Base-by-base conservation (phyloP, 495 filamentous ascomycete genomes). In the Penicillium turbatum region DNA sequence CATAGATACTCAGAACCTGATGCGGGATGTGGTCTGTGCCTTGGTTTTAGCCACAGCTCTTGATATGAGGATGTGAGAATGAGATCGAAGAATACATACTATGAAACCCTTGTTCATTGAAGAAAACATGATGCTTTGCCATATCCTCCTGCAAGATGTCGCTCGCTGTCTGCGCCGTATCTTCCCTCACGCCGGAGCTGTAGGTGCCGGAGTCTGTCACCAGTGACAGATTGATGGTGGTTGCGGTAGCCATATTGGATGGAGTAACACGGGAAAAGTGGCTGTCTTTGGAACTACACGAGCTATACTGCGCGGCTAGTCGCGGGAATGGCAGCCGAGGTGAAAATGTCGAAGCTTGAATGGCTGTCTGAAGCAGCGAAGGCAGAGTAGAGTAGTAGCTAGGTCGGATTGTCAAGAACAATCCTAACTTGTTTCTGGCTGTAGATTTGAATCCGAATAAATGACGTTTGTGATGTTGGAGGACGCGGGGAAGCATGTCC, bases 71-170 rank as follows among this genome's bases (percentile, higher is more conserved):
- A 17, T 48, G 6, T 21, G 21, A 2, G 4, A 2, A 2, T 24
- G 21, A n/a, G 31, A 5, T 0, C 13, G 27, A 19, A 29, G 26
- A 29, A 11, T 17, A 65, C 72, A 75, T 79, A 76, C 86, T 86
- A 59, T 88, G 87, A 57, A 86, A 92, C 0, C 84, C 83, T 1
- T 64, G 54, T 1, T 79, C 21, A 54, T 89, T 89, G 74, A 88
- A 93, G 69, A 85, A 95, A 26, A 90, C 83, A 63, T 95, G 88
- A 63, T 92, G 78, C 26, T 77, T 79, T 48, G 85, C 80, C 61
- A 90, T 77, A 59, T 95, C 88, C 40, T 87, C 72, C 60, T 92
- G 86, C 43, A 96, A 68, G 1, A 92, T 67, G 55, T 86, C 75
- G 16, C 82, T 85, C 1, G 76, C 77, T 34, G 69, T 80, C 38